Base-by-base conservation (phyloP, 805 yeast species). In the Wickerhamiella qilinensis region DNA sequence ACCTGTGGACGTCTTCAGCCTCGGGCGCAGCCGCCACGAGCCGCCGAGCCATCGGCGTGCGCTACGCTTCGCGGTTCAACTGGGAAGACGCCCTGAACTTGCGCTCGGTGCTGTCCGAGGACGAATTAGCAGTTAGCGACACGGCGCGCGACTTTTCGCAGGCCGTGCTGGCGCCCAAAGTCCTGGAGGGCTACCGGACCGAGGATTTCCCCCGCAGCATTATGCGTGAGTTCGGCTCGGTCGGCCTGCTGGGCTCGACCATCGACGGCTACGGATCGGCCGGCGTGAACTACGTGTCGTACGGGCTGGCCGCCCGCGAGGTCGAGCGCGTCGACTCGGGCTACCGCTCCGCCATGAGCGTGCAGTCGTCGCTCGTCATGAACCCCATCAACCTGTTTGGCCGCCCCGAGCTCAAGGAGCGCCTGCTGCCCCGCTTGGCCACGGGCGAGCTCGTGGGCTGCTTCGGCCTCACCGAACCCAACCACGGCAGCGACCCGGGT, bases 391-490 rank as follows among this genome's bases (percentile, higher is more conserved):
- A 52, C 40, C 52, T 42, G 40, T 63, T 63, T 40, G 68, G 67
- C 18, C 49, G 63, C 11, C 55, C 52, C 42, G 67, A 59, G 46
- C 62, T 54, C 46, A 63, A 63, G 51, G 59, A 63, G 35, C 50
- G 63, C 20, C 58, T 55, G 37, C 44, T 63, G 39, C 67, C 68
- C 12, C 40, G 41, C 20, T 55, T 63, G 36, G 65, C 65, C 2
- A 41, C 57, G 5, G 68, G 67, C 7, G 66, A 63, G 43, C 48
- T 62, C n/a, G 50, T 63, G 14, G 79, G 79, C 30, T 71, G 77
- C 55, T 73, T 73, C 47, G 79, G 75, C 24, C 66, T 73, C 59
- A 73, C 79, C 29, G 79, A 73, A 56, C 73, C 75, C 50, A 73
- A 73, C 46, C 78, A 73, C 50, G 75, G 75, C 42, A 69, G 75